Evolutionary conservation across 306 rosid genomes (phyloP).

Genomic region (Mimosa pudica): DNA sequence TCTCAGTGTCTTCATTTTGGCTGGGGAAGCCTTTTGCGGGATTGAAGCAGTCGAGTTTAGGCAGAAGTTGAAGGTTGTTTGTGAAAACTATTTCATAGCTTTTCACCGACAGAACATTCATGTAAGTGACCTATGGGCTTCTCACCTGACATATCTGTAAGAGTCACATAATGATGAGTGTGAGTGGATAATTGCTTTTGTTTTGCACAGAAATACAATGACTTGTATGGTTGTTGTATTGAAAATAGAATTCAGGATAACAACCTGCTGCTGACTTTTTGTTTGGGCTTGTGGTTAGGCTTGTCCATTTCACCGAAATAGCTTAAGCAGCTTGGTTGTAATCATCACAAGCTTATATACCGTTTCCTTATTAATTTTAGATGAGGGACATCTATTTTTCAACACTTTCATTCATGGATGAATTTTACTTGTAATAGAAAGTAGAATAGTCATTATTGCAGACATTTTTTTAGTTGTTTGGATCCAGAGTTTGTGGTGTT

Average conservation of each 20-base stretch:
- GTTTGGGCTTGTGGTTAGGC: neutral
- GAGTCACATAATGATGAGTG: slow-evolving; percentile 31
- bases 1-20: slow-evolving; percentile 79
- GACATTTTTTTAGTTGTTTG: neutral
- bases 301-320: neutral
- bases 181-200: slow-evolving; percentile 9
- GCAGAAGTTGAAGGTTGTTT: slow-evolving; percentile 89
- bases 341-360: neutral
- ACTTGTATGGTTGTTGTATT: slow-evolving; percentile 21
- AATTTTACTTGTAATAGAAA: slow-evolving; percentile 21
- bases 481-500: slow-evolving; percentile 11
- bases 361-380: neutral
- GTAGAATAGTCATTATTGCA: slow-evolving; percentile 1
- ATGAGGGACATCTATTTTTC: neutral
- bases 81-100: slow-evolving; percentile 89
- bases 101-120: slow-evolving; percentile 91
- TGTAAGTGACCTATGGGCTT: slow-evolving; percentile 64
- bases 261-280: neutral
- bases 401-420: slow-evolving; percentile 3
- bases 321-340: neutral
- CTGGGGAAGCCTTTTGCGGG: slow-evolving; percentile 98
- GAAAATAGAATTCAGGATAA: slow-evolving; percentile 26
- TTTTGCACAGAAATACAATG: slow-evolving; percentile 6
- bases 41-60: slow-evolving; percentile 94
- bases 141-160: slow-evolving; percentile 27